A percentile compares a stretch with the other conserved stretches of the same genome.
phyloP scores from a whole-genome alignment of 1,284 basidiomycete genomes.

The Trichosporon sp. region DNA sequence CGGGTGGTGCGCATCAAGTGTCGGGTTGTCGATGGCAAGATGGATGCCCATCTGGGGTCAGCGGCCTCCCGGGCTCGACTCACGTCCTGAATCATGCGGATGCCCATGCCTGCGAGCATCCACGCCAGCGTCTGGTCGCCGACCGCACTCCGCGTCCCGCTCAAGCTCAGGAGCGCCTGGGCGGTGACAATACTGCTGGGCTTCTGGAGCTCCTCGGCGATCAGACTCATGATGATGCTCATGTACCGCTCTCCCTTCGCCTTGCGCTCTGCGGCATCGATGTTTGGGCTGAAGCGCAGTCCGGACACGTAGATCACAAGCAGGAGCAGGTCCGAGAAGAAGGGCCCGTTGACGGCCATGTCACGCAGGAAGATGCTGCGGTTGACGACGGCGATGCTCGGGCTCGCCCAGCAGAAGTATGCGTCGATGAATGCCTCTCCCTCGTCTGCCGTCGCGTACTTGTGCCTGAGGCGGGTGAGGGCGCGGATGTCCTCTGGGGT shows the following conservation, averaged over 20 bases:
- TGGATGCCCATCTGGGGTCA: conserved; percentile 23
- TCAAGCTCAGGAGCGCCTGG: conserved; percentile 22
- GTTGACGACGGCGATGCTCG: conserved; percentile 18
- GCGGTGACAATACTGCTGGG: conserved; percentile 18
- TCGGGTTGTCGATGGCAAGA: conserved; percentile 23
- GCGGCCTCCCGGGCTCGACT: not conserved
- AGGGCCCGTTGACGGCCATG: conserved; percentile 25
- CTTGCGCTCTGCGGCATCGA: conserved; percentile 20
- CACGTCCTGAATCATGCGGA: conserved; percentile 28
- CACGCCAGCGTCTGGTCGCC: conserved; percentile 27
- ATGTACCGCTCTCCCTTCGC: conserved; percentile 19
- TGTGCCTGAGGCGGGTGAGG: conserved; percentile 20
- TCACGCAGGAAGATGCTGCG: conserved; percentile 23
- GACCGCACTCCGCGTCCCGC: conserved; percentile 21
- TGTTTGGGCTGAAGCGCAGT: conserved; percentile 21
- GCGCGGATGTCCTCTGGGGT: conserved; percentile 16
- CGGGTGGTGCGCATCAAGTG: conserved; percentile 20
- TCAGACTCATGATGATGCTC: conserved; percentile 20
- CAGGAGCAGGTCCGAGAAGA: conserved; percentile 25
- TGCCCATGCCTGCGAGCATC: conserved; percentile 26
- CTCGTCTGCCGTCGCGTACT: conserved; percentile 24
- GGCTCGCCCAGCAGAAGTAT: conserved; percentile 25
- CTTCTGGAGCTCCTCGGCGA: conserved; percentile 21
- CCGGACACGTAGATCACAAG: conserved; percentile 23
- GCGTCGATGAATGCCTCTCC: conserved; percentile 23